Percentiles rank a stretch among this genome's conserved stretches.
Evolutionary conservation across 495 filamentous ascomycete genomes (phyloP).

Genomic region (Penicillium diatomitis): DNA sequence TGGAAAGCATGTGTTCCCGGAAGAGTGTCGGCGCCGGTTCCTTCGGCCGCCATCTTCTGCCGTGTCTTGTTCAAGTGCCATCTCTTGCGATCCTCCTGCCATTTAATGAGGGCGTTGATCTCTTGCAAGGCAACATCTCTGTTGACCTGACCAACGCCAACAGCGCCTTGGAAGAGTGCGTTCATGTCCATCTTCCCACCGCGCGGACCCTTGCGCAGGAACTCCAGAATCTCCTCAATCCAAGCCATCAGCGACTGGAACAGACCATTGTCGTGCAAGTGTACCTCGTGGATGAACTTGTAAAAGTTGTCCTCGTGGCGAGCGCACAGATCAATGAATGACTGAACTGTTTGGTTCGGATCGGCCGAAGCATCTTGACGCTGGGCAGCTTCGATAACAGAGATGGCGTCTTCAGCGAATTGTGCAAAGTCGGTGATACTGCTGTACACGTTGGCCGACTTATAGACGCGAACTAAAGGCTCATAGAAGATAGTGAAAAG

Average conservation of each 20-base stretch:
- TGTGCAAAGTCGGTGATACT: constrained; percentile 90
- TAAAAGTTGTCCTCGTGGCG: constrained; percentile 95
- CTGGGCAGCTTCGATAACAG: constrained; percentile 79
- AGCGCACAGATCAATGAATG: constrained; percentile 94
- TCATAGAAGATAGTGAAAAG: constrained; percentile 99
- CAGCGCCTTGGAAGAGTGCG: constrained; percentile 72
- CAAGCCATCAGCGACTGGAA: constrained; percentile 94
- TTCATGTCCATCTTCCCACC: constrained; percentile 87
- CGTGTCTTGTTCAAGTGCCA: constrained; percentile 97
- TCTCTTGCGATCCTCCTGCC: constrained; percentile 89
- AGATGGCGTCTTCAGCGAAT: constrained; percentile 87
- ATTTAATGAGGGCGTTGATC: constrained; percentile 75
- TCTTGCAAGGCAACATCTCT: constrained; percentile 64
- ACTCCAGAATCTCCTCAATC: constrained; percentile 94
- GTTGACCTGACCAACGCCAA: constrained; percentile 56
- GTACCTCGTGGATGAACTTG: constrained; percentile 97
- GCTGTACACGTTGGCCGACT: constrained; percentile 96
- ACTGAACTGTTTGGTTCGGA: constrained; percentile 97
- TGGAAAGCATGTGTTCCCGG: constrained; percentile 51
- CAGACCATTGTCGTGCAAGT: constrained; percentile 93
- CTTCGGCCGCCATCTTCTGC: constrained; percentile 95
- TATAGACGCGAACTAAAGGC: constrained; percentile 91
- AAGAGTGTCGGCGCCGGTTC: constrained; percentile 32
- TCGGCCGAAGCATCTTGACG: constrained; percentile 88
- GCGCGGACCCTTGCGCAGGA: constrained; percentile 74